Evolutionary conservation across 495 filamentous ascomycete genomes (phyloP), one percentile per base, ranked within the genome.

Genomic region (Lepraria neglecta): DNA sequence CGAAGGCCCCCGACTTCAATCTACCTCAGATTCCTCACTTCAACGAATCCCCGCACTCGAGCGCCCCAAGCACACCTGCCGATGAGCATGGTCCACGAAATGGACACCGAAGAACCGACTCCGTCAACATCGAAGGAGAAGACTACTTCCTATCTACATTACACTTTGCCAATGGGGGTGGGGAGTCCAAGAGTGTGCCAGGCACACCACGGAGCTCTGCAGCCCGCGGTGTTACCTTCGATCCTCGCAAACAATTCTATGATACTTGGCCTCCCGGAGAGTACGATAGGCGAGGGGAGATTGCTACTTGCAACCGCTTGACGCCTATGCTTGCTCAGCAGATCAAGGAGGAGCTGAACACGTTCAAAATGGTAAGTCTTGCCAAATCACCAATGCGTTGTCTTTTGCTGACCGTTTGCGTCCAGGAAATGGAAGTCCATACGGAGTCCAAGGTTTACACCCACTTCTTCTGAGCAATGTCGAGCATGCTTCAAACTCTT

Each of bases 341-440:
- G 72, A 99, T 99, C 76, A 97, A 97, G 77, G 94, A 99, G 75
- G 94, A 99, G 75, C 80, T 99, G 67, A 99, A 99, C 76, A 92
- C 86, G 65, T 99, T 97, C 80, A 99, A 98, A 71, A 97, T 99
- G 94, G 94, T 96, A 73, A 62, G 87, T 78, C 31, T 51, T n/a
- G 27, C 21, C 38, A 10, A 24, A 33, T 31, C 24, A n/a, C 11
- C 50, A 42, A 10, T n/a, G 15, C 4, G 54, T 24, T 38, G 60
- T 65, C 72, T 80, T 65, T 80, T 65, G 58, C 68, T 71, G 69
- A 69, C 55, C 6, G 19, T 15, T 38, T n/a, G 24, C 28, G 64
- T 11, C 2, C n/a, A 98, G 95, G 94, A 99, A 76, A 99, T 99
- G 94, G 94, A 97, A 79, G 94, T 99, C 70, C 94, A 99, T 71